phyloP scores from a whole-genome alignment of 169 alveolate genomes.

The Eimeria sp. region DNA sequence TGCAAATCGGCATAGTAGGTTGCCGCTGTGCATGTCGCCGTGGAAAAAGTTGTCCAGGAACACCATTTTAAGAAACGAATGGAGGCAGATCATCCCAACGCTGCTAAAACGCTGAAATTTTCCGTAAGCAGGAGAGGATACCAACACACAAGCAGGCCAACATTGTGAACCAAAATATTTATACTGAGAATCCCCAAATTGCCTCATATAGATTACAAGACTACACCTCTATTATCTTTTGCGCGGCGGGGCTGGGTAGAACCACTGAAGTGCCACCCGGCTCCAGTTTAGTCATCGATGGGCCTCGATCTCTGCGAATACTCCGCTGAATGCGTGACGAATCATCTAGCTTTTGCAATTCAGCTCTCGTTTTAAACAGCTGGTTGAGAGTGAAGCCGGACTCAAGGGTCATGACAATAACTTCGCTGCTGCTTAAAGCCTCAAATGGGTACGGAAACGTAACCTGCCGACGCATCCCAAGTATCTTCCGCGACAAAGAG shows the following conservation, averaged over 20 bases:
- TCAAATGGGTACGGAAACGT: conserved; percentile 75
- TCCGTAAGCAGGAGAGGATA: background rate
- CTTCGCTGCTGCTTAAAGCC: conserved; percentile 75
- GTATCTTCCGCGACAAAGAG: conserved; percentile 57
- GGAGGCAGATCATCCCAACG: conserved; percentile 70
- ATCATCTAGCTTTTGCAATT: background rate
- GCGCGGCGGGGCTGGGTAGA: conserved; percentile 26
- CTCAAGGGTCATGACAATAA: conserved; percentile 66
- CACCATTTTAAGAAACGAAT: conserved; percentile 79
- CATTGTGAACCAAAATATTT: background rate
- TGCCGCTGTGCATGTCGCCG: conserved; percentile 84
- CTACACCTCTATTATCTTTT: conserved; percentile 48
- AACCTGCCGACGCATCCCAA: conserved; percentile 73
- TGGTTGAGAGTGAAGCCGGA: conserved; percentile 75
- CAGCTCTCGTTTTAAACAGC: conserved; percentile 25
- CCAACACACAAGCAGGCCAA: background rate
- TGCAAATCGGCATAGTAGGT: conserved; percentile 65
- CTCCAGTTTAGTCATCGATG: background rate
- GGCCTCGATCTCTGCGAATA: background rate
- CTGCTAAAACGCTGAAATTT: conserved; percentile 62
- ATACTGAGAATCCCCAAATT: background rate
- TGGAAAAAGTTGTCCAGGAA: conserved; percentile 83
- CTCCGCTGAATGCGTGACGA: background rate
- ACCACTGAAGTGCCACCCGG: background rate
- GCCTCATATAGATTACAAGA: background rate